phyloP scores from a whole-genome alignment of 2,329 filamentous ascomycete species.

The Fusarium albidum region DNA sequence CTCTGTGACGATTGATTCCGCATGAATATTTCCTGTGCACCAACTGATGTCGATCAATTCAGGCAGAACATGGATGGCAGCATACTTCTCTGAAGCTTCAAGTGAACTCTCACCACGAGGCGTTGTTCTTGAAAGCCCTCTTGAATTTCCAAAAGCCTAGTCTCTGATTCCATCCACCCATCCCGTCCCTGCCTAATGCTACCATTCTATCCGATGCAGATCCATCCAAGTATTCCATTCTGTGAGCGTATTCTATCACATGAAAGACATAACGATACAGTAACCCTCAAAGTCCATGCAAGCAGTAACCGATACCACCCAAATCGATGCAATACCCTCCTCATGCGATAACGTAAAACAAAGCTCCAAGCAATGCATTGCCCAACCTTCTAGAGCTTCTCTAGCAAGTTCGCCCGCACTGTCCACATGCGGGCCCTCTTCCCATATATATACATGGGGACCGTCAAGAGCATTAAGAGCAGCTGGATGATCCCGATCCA shows the following conservation, averaged over 20 bases:
- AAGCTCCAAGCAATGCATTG: constrained; percentile 21
- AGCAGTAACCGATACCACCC: constrained; percentile 1
- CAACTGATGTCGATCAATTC: too few species aligned
- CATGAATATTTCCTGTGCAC: not conserved
- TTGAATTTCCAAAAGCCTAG: not conserved
- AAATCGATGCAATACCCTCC: not conserved
- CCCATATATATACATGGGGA: constrained; percentile 94
- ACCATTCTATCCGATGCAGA: constrained; percentile 2
- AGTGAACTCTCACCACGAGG: too few species aligned
- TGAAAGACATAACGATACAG: constrained; percentile 4
- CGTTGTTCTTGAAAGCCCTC: not conserved
- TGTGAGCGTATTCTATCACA: constrained; percentile 11
- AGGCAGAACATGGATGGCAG: too few species aligned
- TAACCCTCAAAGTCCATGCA: constrained; percentile 2
- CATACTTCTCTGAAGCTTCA: too few species aligned
- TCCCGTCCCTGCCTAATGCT: not conserved
- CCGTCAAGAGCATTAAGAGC: constrained; percentile 73
- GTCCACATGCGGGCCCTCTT: constrained; percentile 96
- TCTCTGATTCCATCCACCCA: too few species aligned
- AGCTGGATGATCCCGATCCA: constrained; percentile 89
- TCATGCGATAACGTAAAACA: constrained; percentile 5
- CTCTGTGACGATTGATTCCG: too few species aligned
- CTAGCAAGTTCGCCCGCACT: constrained; percentile 84
- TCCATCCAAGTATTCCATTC: constrained; percentile 2
- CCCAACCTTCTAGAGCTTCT: constrained; percentile 62